A percentile compares a stretch with the other conserved stretches of the same genome.
phyloP scores from a whole-genome alignment of 345 rosid genomes.

The Pistacia integerrima region DNA sequence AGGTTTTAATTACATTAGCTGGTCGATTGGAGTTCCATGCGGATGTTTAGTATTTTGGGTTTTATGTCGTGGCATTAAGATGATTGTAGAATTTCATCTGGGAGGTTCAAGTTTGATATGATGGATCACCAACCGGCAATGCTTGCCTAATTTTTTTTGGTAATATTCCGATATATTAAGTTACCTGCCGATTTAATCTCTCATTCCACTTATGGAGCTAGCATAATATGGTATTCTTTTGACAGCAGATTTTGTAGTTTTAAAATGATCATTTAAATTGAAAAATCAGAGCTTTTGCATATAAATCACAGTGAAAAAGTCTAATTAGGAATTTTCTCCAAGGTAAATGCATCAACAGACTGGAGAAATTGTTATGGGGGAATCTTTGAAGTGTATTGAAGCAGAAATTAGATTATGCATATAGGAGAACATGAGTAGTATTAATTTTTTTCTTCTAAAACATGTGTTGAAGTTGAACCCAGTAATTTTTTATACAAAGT shows the following conservation, averaged over 20 bases:
- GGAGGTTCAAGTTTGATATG: neutral
- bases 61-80: neutral
- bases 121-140: conserved; percentile 6
- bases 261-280: neutral
- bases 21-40: neutral
- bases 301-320: neutral
- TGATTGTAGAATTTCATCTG: neutral
- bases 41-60: neutral
- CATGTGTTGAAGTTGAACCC: neutral
- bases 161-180: too few relatives aligned
- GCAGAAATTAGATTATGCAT: neutral
- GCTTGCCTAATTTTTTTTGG: neutral
- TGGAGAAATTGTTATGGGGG: neutral
- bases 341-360: neutral
- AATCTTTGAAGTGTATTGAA: neutral
- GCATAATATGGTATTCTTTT: neutral
- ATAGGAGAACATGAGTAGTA: neutral
- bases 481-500: neutral
- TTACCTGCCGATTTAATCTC: neutral
- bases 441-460: neutral
- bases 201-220: neutral
- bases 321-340: neutral
- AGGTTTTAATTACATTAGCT: too few relatives aligned
- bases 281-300: neutral
- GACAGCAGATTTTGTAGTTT: neutral